These are phyloP conservation scores for Didymella keratinophila DNA, from an alignment of 2,329 filamentous ascomycete genomes.

Conservation along the genomic window DNA sequence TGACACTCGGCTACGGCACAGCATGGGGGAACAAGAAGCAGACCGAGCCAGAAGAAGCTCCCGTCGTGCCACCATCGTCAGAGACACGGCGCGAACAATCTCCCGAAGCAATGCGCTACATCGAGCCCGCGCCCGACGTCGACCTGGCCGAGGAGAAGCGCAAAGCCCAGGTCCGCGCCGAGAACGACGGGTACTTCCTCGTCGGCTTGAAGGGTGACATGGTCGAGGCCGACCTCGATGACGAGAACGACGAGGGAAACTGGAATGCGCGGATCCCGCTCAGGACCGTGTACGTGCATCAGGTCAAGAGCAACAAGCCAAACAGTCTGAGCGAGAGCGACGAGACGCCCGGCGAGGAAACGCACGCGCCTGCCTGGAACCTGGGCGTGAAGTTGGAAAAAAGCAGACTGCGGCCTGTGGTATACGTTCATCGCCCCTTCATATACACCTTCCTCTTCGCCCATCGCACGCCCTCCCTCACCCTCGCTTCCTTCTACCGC, in stretches of 20 bases:
- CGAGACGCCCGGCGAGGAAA: conserved; percentile 29
- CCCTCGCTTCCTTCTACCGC: conserved; percentile 55
- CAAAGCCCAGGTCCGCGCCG: conserved; percentile 57
- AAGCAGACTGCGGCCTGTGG: conserved; percentile 67
- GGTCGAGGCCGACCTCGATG: conserved; percentile 61
- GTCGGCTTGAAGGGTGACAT: conserved; percentile 74
- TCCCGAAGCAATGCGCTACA: conserved; percentile 43
- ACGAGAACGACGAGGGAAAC: conserved; percentile 43
- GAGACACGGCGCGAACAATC: conserved; percentile 17
- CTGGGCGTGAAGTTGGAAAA: conserved; percentile 20
- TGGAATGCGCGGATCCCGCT: conserved; percentile 64
- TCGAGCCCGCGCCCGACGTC: conserved; percentile 52
- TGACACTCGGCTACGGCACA: conserved; percentile 58
- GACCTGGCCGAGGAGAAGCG: conserved; percentile 67
- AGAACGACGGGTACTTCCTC: conserved; percentile 66
- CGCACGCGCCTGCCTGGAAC: conserved; percentile 22
- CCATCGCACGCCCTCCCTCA: conserved; percentile 64
- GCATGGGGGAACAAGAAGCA: conserved; percentile 46
- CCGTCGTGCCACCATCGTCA: conserved; percentile 1
- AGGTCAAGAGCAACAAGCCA: conserved; percentile 59
- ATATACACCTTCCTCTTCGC: conserved; percentile 79
- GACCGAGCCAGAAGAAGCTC: conserved; percentile 1
- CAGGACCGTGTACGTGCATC: conserved; percentile 72
- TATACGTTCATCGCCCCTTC: conserved; percentile 78
- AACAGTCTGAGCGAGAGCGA: conserved; percentile 27